Evolutionary conservation across 2,329 filamentous ascomycete species (phyloP).

Genomic region (Claviceps arundinis): DNA sequence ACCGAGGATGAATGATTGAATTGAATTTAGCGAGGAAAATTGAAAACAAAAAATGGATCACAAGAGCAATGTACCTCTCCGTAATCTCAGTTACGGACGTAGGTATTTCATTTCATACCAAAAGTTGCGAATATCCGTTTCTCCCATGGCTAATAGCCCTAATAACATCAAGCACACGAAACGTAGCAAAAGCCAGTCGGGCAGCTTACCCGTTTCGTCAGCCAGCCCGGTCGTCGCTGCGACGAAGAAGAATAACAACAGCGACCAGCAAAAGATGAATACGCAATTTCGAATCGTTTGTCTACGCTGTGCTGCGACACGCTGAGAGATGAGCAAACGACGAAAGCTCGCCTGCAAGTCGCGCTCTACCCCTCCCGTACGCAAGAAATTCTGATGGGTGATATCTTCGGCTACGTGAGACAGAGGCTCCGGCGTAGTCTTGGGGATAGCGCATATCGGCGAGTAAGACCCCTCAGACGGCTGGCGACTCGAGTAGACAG

Average conservation of each 20-base stretch:
- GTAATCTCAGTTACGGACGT: too few species aligned
- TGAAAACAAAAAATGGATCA: too few species aligned
- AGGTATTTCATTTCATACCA: too few species aligned
- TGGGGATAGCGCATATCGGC: slow-evolving; percentile 19
- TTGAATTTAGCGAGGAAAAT: too few species aligned
- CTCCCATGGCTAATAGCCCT: too few species aligned
- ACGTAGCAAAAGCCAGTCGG: slow-evolving; percentile 46
- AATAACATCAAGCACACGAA: slow-evolving; percentile 37
- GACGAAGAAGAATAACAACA: slow-evolving; percentile 44
- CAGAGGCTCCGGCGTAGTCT: slow-evolving; percentile 17
- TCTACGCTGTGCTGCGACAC: slow-evolving; percentile 48
- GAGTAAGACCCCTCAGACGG: slow-evolving; percentile 14
- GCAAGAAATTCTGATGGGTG: slow-evolving; percentile 64
- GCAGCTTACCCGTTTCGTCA: slow-evolving; percentile 53
- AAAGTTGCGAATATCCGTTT: too few species aligned
- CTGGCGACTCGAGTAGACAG: slow-evolving; percentile 10
- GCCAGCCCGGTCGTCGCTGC: slow-evolving; percentile 31
- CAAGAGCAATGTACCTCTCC: too few species aligned
- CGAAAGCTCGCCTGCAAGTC: slow-evolving; percentile 68
- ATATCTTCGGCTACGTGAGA: slow-evolving; percentile 15
- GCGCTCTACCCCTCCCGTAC: slow-evolving; percentile 66
- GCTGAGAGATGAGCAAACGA: slow-evolving; percentile 54
- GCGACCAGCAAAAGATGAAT: slow-evolving; percentile 42
- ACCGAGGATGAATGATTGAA: too few species aligned
- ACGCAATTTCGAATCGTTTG: slow-evolving; percentile 54